These are phyloP conservation scores for Carnegiea gigantea DNA, from an alignment of 179 eudicot species.

Conservation along the genomic window DNA sequence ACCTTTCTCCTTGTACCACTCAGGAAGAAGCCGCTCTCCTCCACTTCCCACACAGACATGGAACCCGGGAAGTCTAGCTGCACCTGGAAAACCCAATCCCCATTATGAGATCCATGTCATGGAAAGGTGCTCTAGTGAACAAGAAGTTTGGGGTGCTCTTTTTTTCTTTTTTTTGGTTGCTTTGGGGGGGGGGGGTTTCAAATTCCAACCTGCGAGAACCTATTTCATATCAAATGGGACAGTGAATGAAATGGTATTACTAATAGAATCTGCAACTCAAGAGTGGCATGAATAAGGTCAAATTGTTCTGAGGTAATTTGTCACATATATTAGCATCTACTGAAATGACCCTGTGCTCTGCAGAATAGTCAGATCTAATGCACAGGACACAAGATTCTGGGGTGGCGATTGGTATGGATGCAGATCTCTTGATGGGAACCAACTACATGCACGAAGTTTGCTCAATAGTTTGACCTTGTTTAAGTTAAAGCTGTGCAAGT, in stretches of 20 bases:
- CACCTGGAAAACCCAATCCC: slow-evolving; percentile 47
- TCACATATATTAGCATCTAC: not conserved
- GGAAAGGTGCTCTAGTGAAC: not conserved
- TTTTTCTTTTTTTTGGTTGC: too few species aligned
- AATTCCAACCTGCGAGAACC: not conserved
- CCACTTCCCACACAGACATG: slow-evolving; percentile 97
- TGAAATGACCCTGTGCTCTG: not conserved
- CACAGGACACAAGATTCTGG: not conserved
- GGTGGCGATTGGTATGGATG: not conserved
- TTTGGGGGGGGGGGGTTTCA: not conserved
- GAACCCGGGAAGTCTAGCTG: slow-evolving; percentile 99
- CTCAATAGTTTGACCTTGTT: too few species aligned
- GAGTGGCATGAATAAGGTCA: not conserved
- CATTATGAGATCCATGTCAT: slow-evolving; percentile 3
- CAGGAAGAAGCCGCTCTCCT: slow-evolving; percentile 90
- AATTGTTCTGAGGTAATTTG: not conserved
- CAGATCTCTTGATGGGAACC: not conserved
- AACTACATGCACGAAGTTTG: too few species aligned
- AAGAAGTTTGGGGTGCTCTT: not conserved
- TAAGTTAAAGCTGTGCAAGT: too few species aligned
- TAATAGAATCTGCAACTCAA: not conserved
- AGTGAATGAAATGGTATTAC: too few species aligned
- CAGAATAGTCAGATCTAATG: not conserved
- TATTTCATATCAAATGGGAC: not conserved
- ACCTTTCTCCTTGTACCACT: slow-evolving; percentile 96